Base-by-base conservation (phyloP, 176 grass and related monocot genomes). In the Cenchrus purpureus region DNA sequence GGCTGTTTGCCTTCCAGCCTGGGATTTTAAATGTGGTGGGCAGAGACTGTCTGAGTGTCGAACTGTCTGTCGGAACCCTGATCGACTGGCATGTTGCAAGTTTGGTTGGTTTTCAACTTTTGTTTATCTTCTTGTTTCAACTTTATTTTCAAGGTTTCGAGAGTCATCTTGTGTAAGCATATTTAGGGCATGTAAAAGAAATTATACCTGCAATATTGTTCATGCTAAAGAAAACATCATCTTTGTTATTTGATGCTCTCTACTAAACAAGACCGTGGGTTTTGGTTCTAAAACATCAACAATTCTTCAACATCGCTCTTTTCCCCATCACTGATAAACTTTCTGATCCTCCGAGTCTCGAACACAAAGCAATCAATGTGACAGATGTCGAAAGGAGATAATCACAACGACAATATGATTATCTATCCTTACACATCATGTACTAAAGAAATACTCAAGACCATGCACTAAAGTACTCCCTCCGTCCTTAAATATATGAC, bases 1-100 rank as follows among this genome's bases (percentile, higher is more conserved):
- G 17, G 49, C 32, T 20, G 64, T 32, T 50, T 20, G 65, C 66
- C 22, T 82, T 71, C 67, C 80, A 72, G 80, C 34, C 80, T 82
- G 54, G 68, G 67, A 48, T 4, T 61, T 73, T 73, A 5, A 83
- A 22, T 77, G 73, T 25, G 52, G 29, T n/a, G 64, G 48, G 16
- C 74, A 60, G 53, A 70, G 74, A 78, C 28, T 59, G 80, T 25
- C 25, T 25, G 25, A 25, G 25, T 25, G 25, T 82, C 55, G 15
- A 72, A 22, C 56, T 72, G 80, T 19, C 54, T 82, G 40, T 71
- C 40, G 37, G 19, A 53, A 60, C 58, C 48, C 42, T 71, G 14
- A 13, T 48, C 80, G 0, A 46, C 17, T 45, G 15, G 54, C 40
- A n/a, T 12, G 11, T 9, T 69, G 32, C 34, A 29, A 44, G 50